Conservation (phyloP, 169 alveolate genomes). For the Cryptosporidium ubiquitum region DNA sequence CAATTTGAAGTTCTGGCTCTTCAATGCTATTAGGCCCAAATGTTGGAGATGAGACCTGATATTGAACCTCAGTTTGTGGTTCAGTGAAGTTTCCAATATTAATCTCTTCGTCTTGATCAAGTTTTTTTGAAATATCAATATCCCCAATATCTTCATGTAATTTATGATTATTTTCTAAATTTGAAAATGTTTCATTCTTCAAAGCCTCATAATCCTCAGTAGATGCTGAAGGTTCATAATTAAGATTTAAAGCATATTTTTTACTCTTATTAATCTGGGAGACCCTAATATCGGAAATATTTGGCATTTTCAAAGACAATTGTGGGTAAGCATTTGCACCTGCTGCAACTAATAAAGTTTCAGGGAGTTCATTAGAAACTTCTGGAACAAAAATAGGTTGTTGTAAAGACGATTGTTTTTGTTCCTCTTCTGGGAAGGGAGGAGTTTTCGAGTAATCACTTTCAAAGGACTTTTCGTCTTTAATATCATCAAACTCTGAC, state of each 20-base stretch:
- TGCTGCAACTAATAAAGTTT: not conserved
- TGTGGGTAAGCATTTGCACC: not conserved
- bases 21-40: not conserved
- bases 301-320: not conserved
- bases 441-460: constrained; percentile 63
- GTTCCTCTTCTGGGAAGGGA: not conserved
- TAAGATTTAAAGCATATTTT: not conserved
- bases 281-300: not conserved
- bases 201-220: not conserved
- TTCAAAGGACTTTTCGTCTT: constrained; percentile 29
- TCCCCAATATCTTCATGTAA: not conserved
- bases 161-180: not conserved
- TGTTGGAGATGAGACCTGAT: not conserved
- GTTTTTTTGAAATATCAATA: not conserved
- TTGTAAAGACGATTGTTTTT: not conserved
- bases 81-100: not conserved
- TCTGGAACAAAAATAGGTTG: not conserved
- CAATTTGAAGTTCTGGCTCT: not conserved
- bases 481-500: constrained; percentile 53
- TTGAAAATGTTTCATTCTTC: not conserved
- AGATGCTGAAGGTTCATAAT: not conserved
- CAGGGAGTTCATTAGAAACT: not conserved
- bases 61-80: not conserved
- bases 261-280: not conserved
- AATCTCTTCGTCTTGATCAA: not conserved